Evolutionary conservation across 768 basidiomycete genomes (phyloP).

Genomic region (Podaxis sp.): DNA sequence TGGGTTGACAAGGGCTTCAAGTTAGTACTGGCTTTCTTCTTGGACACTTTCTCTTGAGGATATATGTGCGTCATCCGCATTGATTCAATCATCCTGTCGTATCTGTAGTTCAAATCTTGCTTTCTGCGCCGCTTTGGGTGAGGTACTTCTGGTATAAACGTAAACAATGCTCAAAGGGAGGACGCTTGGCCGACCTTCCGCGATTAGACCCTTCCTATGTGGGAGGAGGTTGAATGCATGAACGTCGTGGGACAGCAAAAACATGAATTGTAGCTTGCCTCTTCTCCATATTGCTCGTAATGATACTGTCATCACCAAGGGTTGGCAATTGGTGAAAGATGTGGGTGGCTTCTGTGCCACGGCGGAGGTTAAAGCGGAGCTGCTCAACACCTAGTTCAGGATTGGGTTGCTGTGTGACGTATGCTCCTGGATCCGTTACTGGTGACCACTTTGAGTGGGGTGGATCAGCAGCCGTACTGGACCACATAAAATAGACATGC

Average conservation of each 20-base stretch:
- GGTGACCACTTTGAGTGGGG: too few relatives aligned
- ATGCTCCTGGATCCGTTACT: too few relatives aligned
- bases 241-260: neutral
- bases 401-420: too few relatives aligned
- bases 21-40: neutral
- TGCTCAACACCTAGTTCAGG: too few relatives aligned
- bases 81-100: conserved; percentile 63
- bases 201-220: conserved; percentile 2
- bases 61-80: conserved; percentile 34
- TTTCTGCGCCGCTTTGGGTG: conserved; percentile 43
- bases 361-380: too few relatives aligned
- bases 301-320: too few relatives aligned
- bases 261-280: neutral
- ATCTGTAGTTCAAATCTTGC: conserved; percentile 51
- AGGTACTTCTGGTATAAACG: conserved; percentile 9
- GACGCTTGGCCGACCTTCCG: neutral
- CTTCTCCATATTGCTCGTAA: neutral
- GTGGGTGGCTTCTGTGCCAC: neutral
- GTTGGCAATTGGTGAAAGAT: neutral
- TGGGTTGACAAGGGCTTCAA: conserved; percentile 4
- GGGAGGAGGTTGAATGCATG: neutral
- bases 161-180: neutral
- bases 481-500: too few relatives aligned
- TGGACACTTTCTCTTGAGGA: conserved; percentile 7
- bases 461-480: too few relatives aligned